These are phyloP conservation scores for Raphanus sativus DNA, from an alignment of 345 rosid species.

Conservation along the genomic window DNA sequence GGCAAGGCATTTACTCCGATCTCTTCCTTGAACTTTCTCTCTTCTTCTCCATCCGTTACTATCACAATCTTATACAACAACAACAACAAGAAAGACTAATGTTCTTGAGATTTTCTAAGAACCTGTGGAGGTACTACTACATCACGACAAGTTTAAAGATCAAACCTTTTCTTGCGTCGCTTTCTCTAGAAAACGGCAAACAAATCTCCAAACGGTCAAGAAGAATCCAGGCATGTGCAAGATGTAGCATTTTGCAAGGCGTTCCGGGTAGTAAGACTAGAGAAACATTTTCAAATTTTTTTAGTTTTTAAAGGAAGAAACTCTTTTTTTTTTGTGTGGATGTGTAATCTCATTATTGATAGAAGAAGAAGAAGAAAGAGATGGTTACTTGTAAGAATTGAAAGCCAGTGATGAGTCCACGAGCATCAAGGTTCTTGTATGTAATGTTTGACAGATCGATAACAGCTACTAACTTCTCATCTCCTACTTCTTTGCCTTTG, in stretches of 20 bases:
- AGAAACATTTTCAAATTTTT: neutral
- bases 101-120: neutral
- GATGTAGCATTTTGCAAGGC: conserved; percentile 65
- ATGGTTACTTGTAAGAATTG: conserved; percentile 79
- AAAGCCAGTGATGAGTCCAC: conserved; percentile 80
- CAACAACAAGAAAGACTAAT: neutral
- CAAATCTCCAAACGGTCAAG: conserved; percentile 66
- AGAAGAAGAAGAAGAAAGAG: neutral
- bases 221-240: conserved; percentile 84
- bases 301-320: neutral
- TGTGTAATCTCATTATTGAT: neutral
- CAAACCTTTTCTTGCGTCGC: conserved; percentile 75
- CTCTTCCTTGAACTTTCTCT: conserved; percentile 41
- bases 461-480: conserved; percentile 61
- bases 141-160: neutral
- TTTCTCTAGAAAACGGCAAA: conserved; percentile 84
- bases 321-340: conserved; percentile 1
- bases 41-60: conserved; percentile 58
- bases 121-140: neutral
- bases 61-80: conserved; percentile 58
- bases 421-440: conserved; percentile 72
- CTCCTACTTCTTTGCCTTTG: conserved; percentile 71
- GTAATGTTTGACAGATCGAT: conserved; percentile 65
- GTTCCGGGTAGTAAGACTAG: conserved; percentile 94
- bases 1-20: conserved; percentile 65